phyloP scores from a whole-genome alignment of 2,329 filamentous ascomycete species.

The Keithomyces neogunnii region DNA sequence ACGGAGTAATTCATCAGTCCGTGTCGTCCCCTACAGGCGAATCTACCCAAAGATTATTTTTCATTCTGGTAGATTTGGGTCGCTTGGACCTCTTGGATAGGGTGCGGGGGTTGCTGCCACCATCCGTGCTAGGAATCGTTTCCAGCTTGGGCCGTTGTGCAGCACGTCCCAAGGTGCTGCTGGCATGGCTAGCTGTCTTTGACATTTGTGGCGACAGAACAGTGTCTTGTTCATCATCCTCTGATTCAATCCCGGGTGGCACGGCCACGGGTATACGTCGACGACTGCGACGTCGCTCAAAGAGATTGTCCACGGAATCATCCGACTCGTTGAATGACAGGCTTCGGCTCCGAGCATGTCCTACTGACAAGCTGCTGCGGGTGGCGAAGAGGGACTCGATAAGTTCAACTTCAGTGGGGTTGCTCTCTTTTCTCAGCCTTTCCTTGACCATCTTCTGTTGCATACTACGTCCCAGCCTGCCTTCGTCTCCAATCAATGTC shows the following conservation, averaged over 20 bases:
- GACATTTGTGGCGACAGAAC: slow-evolving; percentile 16
- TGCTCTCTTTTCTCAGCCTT: slow-evolving; percentile 33
- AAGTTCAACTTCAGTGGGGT: slow-evolving; percentile 33
- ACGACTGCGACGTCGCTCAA: slow-evolving; percentile 18
- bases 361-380: slow-evolving; percentile 22
- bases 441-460: slow-evolving; percentile 38
- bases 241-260: slow-evolving; percentile 22
- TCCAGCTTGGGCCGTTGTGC: slow-evolving; percentile 36
- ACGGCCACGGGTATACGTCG: slow-evolving; percentile 19
- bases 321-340: slow-evolving; percentile 29
- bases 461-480: slow-evolving; percentile 33
- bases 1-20: slow-evolving; percentile 15
- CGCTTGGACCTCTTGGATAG: slow-evolving; percentile 21
- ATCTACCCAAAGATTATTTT: slow-evolving; percentile 16
- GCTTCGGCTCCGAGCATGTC: slow-evolving; percentile 26
- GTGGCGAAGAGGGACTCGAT: slow-evolving; percentile 32
- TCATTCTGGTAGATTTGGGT: slow-evolving; percentile 20
- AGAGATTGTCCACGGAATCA: slow-evolving; percentile 21
- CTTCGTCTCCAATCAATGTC: slow-evolving; percentile 33
- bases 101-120: slow-evolving; percentile 18
- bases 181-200: slow-evolving; percentile 18
- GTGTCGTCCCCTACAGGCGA: slow-evolving; percentile 30
- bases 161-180: slow-evolving; percentile 20
- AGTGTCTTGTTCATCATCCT: slow-evolving; percentile 22
- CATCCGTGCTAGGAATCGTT: slow-evolving; percentile 37